phyloP scores from a whole-genome alignment of 1,284 basidiomycete genomes.

The Marasmius tenuissimus region DNA sequence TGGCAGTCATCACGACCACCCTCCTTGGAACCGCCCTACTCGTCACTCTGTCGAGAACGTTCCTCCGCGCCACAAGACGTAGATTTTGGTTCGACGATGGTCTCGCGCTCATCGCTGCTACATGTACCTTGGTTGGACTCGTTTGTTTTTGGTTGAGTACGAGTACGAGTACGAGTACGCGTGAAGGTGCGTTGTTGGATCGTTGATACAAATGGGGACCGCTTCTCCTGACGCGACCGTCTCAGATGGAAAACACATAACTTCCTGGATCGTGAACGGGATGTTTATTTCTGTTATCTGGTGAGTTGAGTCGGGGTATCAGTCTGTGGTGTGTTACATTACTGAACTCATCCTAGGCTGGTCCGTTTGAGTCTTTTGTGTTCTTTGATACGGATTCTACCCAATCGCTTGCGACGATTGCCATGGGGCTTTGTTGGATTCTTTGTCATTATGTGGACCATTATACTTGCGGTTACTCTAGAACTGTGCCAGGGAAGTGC shows the following conservation, averaged over 20 bases:
- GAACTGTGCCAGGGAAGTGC: constrained; percentile 3
- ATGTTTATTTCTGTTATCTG: constrained; percentile 11
- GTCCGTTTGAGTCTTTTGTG: constrained; percentile 8
- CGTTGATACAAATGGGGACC: no score
- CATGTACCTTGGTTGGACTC: constrained; percentile 6
- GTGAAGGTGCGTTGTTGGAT: not conserved
- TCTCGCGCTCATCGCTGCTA: constrained; percentile 1
- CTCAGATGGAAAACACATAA: not conserved
- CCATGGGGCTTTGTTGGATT: constrained; percentile 2
- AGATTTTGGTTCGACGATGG: constrained; percentile 13
- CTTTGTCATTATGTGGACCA: constrained; percentile 5
- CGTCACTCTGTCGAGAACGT: constrained; percentile 6
- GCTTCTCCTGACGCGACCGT: no score
- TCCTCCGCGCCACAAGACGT: constrained; percentile 1
- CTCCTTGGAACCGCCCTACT: constrained; percentile 11
- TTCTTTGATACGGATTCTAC: constrained; percentile 6
- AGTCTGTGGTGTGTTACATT: not conserved
- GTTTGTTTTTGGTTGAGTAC: constrained; percentile 11
- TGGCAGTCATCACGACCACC: constrained; percentile 10
- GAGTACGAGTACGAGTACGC: not conserved
- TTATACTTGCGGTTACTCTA: constrained; percentile 3
- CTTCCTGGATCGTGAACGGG: constrained; percentile 11
- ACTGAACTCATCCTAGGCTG: constrained; percentile 1
- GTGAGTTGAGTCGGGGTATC: not conserved
- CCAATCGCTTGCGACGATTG: constrained; percentile 3